phyloP scores from a whole-genome alignment of 208 protist species.

The Phytomonas francai region DNA sequence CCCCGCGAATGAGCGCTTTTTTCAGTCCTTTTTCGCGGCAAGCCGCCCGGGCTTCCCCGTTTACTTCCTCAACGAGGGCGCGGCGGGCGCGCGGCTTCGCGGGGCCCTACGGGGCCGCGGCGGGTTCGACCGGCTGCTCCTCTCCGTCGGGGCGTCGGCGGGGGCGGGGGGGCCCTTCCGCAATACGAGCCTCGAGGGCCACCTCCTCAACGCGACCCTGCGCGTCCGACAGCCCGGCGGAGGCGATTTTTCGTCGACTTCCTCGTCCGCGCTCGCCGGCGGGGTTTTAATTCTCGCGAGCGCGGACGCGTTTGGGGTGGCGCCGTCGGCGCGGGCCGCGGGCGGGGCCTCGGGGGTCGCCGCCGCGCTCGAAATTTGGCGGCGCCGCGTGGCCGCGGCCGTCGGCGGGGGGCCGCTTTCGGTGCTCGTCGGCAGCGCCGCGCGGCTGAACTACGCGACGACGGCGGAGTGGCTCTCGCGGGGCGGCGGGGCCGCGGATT shows the following conservation, averaged over 20 bases:
- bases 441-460: constrained; percentile 67
- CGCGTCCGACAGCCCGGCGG: too few relatives aligned
- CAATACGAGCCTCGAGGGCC: constrained; percentile 33
- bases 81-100: constrained; percentile 17
- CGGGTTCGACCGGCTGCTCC: constrained; percentile 27
- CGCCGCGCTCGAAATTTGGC: constrained; percentile 67
- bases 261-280: too few relatives aligned
- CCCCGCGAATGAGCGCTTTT: constrained; percentile 36
- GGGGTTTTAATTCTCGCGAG: constrained; percentile 54
- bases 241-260: too few relatives aligned
- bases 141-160: constrained; percentile 35
- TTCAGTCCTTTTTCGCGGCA: constrained; percentile 27
- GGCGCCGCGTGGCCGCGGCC: constrained; percentile 13
- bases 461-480: constrained; percentile 43
- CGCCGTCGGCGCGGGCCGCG: constrained; percentile 36
- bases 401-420: constrained; percentile 32
- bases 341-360: constrained; percentile 45
- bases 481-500: constrained; percentile 28
- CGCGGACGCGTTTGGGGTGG: constrained; percentile 67
- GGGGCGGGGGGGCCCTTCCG: constrained; percentile 15
- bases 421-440: constrained; percentile 55
- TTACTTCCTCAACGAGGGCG: constrained; percentile 39
- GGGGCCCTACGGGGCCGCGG: constrained; percentile 8
- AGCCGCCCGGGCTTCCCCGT: constrained; percentile 27
- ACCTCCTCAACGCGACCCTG: not conserved